A percentile compares a stretch with the other conserved stretches of the same genome.
Conservation (phyloP, 2,329 filamentous ascomycete genomes). For the Fusarium mundagurra region DNA sequence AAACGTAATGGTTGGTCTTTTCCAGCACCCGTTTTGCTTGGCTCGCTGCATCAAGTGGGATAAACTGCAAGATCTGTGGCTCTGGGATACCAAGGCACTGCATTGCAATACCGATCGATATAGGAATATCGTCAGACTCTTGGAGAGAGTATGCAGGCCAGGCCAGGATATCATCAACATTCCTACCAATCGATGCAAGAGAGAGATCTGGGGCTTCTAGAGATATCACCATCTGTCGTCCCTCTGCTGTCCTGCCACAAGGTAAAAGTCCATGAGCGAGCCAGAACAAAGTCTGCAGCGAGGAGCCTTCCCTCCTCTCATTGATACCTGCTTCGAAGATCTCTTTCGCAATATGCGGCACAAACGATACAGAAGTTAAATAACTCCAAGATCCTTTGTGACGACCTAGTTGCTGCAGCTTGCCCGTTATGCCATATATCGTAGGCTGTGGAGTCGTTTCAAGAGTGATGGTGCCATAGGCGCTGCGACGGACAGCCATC, state of each 20-base stretch:
- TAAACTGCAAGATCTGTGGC: not conserved
- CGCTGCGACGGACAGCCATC: not conserved
- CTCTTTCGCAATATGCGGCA: not conserved
- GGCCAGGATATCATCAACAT: fast-evolving
- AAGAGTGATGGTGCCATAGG: fast-evolving
- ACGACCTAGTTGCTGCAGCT: not conserved
- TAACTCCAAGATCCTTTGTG: not conserved
- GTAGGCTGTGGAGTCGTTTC: not conserved
- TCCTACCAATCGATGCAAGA: not conserved
- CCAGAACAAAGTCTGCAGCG: not conserved
- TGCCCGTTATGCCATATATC: not conserved
- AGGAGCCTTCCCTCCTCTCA: not conserved
- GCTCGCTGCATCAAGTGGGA: not conserved
- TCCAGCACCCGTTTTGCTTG: fast-evolving
- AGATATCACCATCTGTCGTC: not conserved
- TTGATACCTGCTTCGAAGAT: fast-evolving
- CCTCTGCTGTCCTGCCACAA: not conserved
- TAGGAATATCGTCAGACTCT: not conserved
- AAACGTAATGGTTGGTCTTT: fast-evolving
- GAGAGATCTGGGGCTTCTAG: not conserved
- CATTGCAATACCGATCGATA: not conserved
- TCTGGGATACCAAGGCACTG: not conserved
- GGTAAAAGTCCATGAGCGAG: not conserved
- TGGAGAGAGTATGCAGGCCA: not conserved
- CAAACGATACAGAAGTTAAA: not conserved